Base-by-base conservation (phyloP, 1,139 yeast species). In the Saccharomyces hybrid region DNA sequence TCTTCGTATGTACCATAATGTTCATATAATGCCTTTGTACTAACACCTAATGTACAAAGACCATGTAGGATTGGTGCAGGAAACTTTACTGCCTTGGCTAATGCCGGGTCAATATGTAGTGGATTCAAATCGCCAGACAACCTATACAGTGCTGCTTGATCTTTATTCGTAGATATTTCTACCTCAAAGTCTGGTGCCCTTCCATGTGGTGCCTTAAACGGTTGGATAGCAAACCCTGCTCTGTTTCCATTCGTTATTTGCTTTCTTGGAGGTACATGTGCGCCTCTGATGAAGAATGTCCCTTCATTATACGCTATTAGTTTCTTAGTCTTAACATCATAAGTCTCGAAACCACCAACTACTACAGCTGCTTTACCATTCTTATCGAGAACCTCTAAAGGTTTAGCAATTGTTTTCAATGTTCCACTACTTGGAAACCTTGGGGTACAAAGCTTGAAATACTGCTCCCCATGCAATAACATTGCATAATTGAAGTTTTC, bases 111-210 rank as follows among this genome's bases (percentile, higher is more conserved):
- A 70, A 93, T 85, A 74, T 93, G 99, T 65, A 93, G 80, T 60
- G 98, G 98, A 73, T 93, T 93, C 73, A 84, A 84, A 76, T 93
- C 99, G 58, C 97, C 98, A 60, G 93, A 85, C 60, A 93, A 78
- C 71, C 98, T 82, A 76, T 93, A 93, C 58, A 91, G 74, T 12
- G 96, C 89, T 54, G 98, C 98, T 71, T 84, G 88, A 70, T 90
- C 88, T 55, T 74, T 78, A 49, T 79, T 71, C n/a, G 95, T 86
- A 64, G 78, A 74, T 65, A 82, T 79, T 52, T 78, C 81, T 51
- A 73, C 71, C 58, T 78, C 82, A 65, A 80, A 87, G 68, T 88
- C 96, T 31, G 97, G 95, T 29, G 67, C 66, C 26, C 76, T 68
- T 65, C 80, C 78, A 48, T 64, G 58, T 56, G 95, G 95, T 16